Conservation (phyloP, 1,139 yeast genomes). For the Suhomyces yuchorum region DNA sequence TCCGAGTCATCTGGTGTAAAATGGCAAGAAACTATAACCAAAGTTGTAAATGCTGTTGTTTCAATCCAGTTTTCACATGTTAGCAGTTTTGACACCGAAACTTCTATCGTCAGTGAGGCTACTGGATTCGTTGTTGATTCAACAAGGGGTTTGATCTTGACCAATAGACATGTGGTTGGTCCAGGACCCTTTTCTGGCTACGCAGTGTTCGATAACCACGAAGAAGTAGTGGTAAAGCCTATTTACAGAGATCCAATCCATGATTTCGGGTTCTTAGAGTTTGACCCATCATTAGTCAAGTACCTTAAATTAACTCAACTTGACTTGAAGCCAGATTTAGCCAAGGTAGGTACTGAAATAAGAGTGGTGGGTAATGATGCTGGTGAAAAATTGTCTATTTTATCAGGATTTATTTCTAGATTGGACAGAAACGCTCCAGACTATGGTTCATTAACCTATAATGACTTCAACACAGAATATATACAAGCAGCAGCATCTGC, state of each 20-base stretch:
- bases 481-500: conserved; percentile 97
- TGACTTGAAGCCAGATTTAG: conserved; percentile 75
- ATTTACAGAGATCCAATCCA: conserved; percentile 83
- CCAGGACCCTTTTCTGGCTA: conserved; percentile 93
- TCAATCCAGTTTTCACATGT: conserved; percentile 88
- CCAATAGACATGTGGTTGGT: conserved; percentile 93
- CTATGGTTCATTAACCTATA: conserved; percentile 85
- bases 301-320: conserved; percentile 72
- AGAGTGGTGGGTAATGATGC: conserved; percentile 96
- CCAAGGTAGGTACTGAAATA: conserved; percentile 87
- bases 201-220: conserved; percentile 92
- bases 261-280: conserved; percentile 80
- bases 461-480: conserved; percentile 93
- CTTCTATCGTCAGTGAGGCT: conserved; percentile 82
- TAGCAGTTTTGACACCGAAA: conserved; percentile 84
- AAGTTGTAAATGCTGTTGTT: conserved; percentile 83
- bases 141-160: conserved; percentile 74
- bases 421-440: conserved; percentile 94
- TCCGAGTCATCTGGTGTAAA: conserved; percentile 10
- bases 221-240: conserved; percentile 85
- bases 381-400: conserved; percentile 86
- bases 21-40: conserved; percentile 84
- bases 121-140: conserved; percentile 96
- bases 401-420: conserved; percentile 88
- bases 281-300: conserved; percentile 69